phyloP scores from a whole-genome alignment of 768 basidiomycete genomes.

The Psilocybe tampanensis region DNA sequence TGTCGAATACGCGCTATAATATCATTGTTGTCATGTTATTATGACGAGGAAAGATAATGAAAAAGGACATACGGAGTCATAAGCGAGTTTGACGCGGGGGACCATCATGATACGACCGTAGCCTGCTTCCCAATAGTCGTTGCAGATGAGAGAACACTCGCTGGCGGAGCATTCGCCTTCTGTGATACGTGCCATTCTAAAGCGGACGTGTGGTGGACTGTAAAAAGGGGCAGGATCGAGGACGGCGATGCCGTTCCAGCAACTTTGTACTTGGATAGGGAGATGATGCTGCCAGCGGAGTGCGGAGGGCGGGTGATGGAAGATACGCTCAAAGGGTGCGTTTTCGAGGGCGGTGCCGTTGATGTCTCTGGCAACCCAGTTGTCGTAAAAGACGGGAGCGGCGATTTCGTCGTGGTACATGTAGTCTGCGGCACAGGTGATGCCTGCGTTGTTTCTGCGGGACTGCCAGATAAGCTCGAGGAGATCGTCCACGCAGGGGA shows the following conservation, averaged over 20 bases:
- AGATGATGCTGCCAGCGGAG: slow-evolving; percentile 89
- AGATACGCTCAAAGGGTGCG: slow-evolving; percentile 92
- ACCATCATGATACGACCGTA: slow-evolving; percentile 99
- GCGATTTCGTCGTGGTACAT: slow-evolving; percentile 98
- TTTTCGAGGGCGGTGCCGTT: slow-evolving; percentile 99
- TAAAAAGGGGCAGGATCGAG: slow-evolving; percentile 97
- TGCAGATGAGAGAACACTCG: slow-evolving; percentile 97
- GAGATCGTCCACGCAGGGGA: slow-evolving; percentile 96
- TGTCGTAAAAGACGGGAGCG: slow-evolving; percentile 95
- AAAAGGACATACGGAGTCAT: slow-evolving; percentile 69
- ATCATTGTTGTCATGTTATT: not conserved
- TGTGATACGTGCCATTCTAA: slow-evolving; percentile 91
- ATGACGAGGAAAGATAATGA: not conserved
- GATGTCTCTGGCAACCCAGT: slow-evolving; percentile 98
- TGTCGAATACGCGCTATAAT: slow-evolving; percentile 84
- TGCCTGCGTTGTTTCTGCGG: slow-evolving; percentile 91
- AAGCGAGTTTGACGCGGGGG: slow-evolving; percentile 93
- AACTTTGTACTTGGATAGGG: slow-evolving; percentile 94
- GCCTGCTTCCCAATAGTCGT: slow-evolving; percentile 96
- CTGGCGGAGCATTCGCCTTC: slow-evolving; percentile 94
- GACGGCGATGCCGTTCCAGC: slow-evolving; percentile 98
- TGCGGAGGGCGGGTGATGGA: slow-evolving; percentile 79
- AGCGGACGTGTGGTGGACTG: slow-evolving; percentile 83
- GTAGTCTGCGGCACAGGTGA: slow-evolving; percentile 98
- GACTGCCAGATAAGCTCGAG: slow-evolving; percentile 98